A percentile compares a stretch with the other conserved stretches of the same genome.
Conservation (phyloP, 2,329 filamentous ascomycete genomes). For the Xylariaceae sp. region DNA sequence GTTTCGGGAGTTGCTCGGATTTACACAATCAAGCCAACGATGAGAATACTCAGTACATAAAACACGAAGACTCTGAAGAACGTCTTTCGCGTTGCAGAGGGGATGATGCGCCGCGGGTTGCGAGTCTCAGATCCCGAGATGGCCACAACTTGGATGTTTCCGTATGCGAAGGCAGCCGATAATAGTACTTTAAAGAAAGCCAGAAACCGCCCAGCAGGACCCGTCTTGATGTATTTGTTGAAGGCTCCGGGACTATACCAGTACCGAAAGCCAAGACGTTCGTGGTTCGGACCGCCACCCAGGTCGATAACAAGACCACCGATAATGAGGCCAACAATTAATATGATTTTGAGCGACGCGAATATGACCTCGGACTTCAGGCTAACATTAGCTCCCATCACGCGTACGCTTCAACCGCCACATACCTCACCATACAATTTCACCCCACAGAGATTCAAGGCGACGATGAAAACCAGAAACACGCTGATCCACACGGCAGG, state of each 20-base stretch:
- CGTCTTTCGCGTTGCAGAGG: neutral
- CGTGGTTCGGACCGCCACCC: conserved; percentile 65
- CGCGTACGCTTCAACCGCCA: too few relatives aligned
- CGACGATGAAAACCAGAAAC: conserved; percentile 69
- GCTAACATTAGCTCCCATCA: too few relatives aligned
- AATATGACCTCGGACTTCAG: conserved; percentile 69
- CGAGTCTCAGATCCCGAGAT: neutral
- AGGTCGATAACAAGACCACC: conserved; percentile 64
- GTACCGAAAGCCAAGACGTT: conserved; percentile 72
- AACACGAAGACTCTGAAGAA: conserved; percentile 73
- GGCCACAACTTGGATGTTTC: neutral
- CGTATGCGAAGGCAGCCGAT: neutral
- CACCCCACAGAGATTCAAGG: conserved; percentile 69
- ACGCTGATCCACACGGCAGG: conserved; percentile 71
- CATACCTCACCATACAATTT: conserved; percentile 64
- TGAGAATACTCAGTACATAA: conserved; percentile 44
- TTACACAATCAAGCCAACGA: too few relatives aligned
- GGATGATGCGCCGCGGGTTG: neutral
- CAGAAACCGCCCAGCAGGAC: conserved; percentile 47
- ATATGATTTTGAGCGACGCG: conserved; percentile 72
- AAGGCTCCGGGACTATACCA: conserved; percentile 70
- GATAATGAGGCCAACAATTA: conserved; percentile 72
- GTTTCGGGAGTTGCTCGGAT: conserved; percentile 63
- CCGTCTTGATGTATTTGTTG: conserved; percentile 54
- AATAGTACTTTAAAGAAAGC: neutral